Evolutionary conservation across 2,329 filamentous ascomycete species (phyloP), one percentile per base, ranked within the genome.

Genomic region (Alternaria infectoria): DNA sequence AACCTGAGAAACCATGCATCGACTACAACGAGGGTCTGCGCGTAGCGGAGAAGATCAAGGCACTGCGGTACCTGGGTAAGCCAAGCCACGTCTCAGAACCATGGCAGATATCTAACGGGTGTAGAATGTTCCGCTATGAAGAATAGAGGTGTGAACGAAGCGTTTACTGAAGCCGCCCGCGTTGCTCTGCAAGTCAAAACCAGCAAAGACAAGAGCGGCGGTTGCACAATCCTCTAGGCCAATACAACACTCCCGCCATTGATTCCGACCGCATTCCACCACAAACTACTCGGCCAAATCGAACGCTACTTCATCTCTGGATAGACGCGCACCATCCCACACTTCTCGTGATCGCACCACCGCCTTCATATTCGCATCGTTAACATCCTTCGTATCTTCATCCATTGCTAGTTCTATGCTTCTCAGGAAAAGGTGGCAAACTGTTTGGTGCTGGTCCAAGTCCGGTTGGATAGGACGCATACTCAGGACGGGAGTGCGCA

Each of bases 101-200:
- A 19, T 13, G n/a, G 15, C 11, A 52, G 8, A 13, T 23, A 21
- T 47, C 62, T 74, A 51, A 74, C 51, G 17, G 44, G 21, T 51
- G 4, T 74, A 90, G 96, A 99, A 86, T 99, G 96, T 85, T 98
- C 96, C 40, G 96, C 96, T 61, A 98, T 98, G 90, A 91, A 94
- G 83, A 99, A 99, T 82, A 89, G 96, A 54, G 96, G 96, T 65
- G 96, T 99, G 77, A 97, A 98, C 81, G 96, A 99, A 82, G 96
- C 96, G 46, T 99, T 99, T 77, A 98, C 96, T 44, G 96, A 99
- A 84, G 96, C 96, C 44, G 95, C 96, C 23, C 91, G 96, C 75
- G 96, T 99, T 36, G 96, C 96, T 13, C 85, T 99, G 28, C 80
- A 82, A 61, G 84, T 86, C 69, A 86, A 86, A 79, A 83, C 80